phyloP scores from a whole-genome alignment of 306 rosid genomes.

The Oxytropis ochrocephala region DNA sequence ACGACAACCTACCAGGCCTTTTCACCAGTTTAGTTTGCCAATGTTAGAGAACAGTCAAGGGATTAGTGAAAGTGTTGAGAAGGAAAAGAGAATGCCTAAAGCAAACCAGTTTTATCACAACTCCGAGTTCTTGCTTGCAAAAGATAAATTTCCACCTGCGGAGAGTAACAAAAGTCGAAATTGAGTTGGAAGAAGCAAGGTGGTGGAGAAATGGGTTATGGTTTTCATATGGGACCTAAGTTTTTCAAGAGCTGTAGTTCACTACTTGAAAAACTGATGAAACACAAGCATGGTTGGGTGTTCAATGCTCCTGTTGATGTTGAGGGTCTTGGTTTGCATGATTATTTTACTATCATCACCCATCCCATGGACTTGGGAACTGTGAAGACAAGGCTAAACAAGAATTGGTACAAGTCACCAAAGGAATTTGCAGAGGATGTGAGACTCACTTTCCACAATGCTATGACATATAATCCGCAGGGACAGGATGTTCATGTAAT shows the following conservation, averaged over 20 bases:
- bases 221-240: conserved; percentile 66
- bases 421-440: conserved; percentile 98
- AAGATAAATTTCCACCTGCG: conserved; percentile 86
- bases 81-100: conserved; percentile 93
- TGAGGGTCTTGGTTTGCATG: conserved; percentile 75
- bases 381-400: conserved; percentile 70
- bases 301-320: conserved; percentile 87
- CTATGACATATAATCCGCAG: conserved; percentile 83
- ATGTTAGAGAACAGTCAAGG: conserved; percentile 66
- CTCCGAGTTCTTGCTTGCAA: conserved; percentile 86
- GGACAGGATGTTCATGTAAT: conserved; percentile 97
- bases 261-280: conserved; percentile 85
- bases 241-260: conserved; percentile 85
- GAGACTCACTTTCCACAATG: conserved; percentile 83
- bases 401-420: conserved; percentile 91
- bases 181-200: conserved; percentile 62
- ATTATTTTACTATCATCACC: conserved; percentile 67
- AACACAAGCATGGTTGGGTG: conserved; percentile 93
- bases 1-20: conserved; percentile 51
- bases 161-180: conserved; percentile 84
- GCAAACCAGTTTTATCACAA: conserved; percentile 85
- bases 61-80: conserved; percentile 63
- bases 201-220: conserved; percentile 53
- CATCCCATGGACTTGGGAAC: conserved; percentile 95
- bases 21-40: conserved; percentile 59